A percentile compares a stretch with the other conserved stretches of the same genome.
These are phyloP conservation scores for Metarhizium sp. DNA, from an alignment of 2,329 filamentous ascomycete genomes.

Conservation along the genomic window DNA sequence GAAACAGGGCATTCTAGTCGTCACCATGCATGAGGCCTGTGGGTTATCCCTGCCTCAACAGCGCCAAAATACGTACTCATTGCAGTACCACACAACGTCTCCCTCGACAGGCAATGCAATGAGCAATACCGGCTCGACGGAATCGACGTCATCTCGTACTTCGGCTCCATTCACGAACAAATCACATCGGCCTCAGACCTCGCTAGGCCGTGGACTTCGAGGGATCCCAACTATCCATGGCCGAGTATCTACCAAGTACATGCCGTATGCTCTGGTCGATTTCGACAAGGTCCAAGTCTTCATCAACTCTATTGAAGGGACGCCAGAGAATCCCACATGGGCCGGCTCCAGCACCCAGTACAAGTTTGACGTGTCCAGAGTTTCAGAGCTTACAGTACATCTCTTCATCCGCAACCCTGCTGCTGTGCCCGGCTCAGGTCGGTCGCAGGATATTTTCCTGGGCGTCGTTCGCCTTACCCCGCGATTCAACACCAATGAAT, in stretches of 20 bases:
- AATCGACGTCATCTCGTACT: too few relatives aligned
- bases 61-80: constrained; percentile 68
- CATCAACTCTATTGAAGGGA: constrained; percentile 92
- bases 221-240: too few relatives aligned
- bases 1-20: constrained; percentile 86
- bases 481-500: constrained; percentile 60
- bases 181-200: too few relatives aligned
- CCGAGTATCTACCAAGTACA: constrained; percentile 88
- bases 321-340: constrained; percentile 89
- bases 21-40: constrained; percentile 90
- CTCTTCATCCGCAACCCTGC: constrained; percentile 90
- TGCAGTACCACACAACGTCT: constrained; percentile 61
- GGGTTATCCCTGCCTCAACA: constrained; percentile 84
- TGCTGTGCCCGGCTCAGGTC: constrained; percentile 73
- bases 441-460: constrained; percentile 92
- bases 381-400: constrained; percentile 83
- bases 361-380: constrained; percentile 97
- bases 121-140: too few relatives aligned
- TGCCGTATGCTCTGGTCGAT: constrained; percentile 92
- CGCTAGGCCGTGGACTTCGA: too few relatives aligned
- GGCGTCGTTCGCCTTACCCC: constrained; percentile 80
- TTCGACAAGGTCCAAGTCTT: constrained; percentile 99
- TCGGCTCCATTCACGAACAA: too few relatives aligned
- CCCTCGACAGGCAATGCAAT: constrained; percentile 40
- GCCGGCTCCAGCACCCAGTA: constrained; percentile 97